Conservation (phyloP, 2,329 filamentous ascomycete genomes). For the Gliomastix tumulicola region DNA sequence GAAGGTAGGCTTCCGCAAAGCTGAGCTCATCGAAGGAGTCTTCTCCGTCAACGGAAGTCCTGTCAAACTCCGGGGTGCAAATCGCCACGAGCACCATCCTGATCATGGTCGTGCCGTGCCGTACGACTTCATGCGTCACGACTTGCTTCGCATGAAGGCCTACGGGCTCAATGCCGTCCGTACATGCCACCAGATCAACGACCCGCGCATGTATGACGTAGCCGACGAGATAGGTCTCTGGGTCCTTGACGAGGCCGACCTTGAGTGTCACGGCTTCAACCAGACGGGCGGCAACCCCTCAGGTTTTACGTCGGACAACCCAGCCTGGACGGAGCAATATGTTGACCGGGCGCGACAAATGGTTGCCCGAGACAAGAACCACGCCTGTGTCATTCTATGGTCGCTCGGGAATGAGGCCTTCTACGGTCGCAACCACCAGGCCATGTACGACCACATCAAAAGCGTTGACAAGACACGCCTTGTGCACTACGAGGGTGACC, state of each 20-base stretch:
- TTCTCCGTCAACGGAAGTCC: conserved; percentile 56
- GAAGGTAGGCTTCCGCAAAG: conserved; percentile 54
- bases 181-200: conserved; percentile 60
- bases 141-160: conserved; percentile 59
- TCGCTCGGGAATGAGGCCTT: conserved; percentile 69
- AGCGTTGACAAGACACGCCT: conserved; percentile 47
- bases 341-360: conserved; percentile 60
- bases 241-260: conserved; percentile 51
- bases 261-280: conserved; percentile 47
- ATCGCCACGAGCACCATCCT: conserved; percentile 66
- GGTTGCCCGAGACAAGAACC: conserved; percentile 52
- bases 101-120: conserved; percentile 56
- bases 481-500: conserved; percentile 61
- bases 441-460: conserved; percentile 61
- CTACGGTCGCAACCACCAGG: conserved; percentile 59
- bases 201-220: conserved; percentile 52
- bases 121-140: conserved; percentile 49
- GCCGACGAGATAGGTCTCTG: conserved; percentile 58
- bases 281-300: conserved; percentile 22
- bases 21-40: conserved; percentile 54
- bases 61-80: conserved; percentile 58
- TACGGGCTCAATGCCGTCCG: conserved; percentile 66
- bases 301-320: conserved; percentile 39
- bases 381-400: conserved; percentile 63
- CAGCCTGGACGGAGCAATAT: conserved; percentile 56